phyloP scores from a whole-genome alignment of 2,329 filamentous ascomycete species.

The Aspergillus ruber region DNA sequence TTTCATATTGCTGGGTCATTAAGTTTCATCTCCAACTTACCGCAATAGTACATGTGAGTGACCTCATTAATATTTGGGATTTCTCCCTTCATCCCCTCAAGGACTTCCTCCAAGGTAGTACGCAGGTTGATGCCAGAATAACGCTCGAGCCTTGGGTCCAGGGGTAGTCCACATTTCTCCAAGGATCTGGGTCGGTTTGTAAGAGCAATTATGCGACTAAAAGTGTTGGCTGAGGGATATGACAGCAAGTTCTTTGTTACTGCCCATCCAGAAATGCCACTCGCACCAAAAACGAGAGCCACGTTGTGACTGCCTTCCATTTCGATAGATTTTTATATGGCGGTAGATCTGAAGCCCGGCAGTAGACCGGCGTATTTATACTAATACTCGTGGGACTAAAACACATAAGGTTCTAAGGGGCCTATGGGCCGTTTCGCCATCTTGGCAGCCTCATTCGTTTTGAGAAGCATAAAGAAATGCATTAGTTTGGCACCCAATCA shows the following conservation, averaged over 20 bases:
- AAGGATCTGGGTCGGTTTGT: constrained; percentile 15
- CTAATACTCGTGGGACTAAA: too few relatives aligned
- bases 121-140: constrained; percentile 20
- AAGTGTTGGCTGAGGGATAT: constrained; percentile 23
- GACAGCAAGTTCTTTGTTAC: constrained; percentile 16
- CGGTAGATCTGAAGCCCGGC: too few relatives aligned
- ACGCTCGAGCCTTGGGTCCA: constrained; percentile 11
- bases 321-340: neutral
- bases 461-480: too few relatives aligned
- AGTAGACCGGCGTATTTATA: too few relatives aligned
- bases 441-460: too few relatives aligned
- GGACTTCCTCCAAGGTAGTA: constrained; percentile 22
- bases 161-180: constrained; percentile 13
- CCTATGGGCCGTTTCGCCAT: too few relatives aligned
- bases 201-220: constrained; percentile 19
- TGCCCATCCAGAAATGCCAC: constrained; percentile 28
- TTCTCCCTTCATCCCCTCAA: constrained; percentile 27
- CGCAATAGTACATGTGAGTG: constrained; percentile 42
- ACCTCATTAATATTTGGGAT: constrained; percentile 32
- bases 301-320: constrained; percentile 6
- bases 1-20: neutral
- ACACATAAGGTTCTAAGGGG: too few relatives aligned
- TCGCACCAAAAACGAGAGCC: constrained; percentile 24
- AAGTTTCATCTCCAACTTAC: constrained; percentile 11
- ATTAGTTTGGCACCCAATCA: too few relatives aligned